Evolutionary conservation across 2,329 filamentous ascomycete species (phyloP).

Genomic region (Cercospora zeae-maydis): DNA sequence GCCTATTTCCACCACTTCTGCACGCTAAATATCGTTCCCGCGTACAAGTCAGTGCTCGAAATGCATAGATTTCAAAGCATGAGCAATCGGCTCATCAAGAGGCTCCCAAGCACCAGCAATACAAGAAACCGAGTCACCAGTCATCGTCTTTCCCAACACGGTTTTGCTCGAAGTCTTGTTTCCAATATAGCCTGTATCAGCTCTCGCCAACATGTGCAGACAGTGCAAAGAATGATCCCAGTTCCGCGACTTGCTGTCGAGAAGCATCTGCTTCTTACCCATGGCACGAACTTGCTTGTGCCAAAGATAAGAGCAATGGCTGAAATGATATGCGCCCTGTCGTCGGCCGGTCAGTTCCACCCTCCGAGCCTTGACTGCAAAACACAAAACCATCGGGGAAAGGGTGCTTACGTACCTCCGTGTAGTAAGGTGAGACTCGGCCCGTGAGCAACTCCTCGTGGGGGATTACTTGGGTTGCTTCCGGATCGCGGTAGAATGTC

Average conservation of each 20-base stretch:
- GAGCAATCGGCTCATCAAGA: neutral
- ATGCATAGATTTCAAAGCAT: neutral
- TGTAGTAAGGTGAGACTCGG: neutral
- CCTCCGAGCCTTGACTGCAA: too few species aligned
- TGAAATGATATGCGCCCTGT: neutral
- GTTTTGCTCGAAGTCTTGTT: neutral
- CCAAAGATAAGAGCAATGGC: neutral
- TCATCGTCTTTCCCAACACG: neutral
- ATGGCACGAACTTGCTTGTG: neutral
- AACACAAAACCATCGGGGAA: too few species aligned
- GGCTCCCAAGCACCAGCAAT: neutral
- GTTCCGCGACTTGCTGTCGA: neutral
- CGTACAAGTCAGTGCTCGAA: neutral
- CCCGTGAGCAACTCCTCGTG: neutral
- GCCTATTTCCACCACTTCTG: too few species aligned
- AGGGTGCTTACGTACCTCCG: neutral
- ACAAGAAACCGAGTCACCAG: neutral
- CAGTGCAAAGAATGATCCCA: neutral
- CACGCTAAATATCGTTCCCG: too few species aligned
- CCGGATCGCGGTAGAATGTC: neutral
- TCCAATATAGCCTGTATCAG: neutral
- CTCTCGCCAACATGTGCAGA: neutral
- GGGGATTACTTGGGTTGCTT: neutral
- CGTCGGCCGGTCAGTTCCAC: too few species aligned
- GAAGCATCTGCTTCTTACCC: neutral